Evolutionary conservation across 2,329 filamentous ascomycete genomes (phyloP).

Genomic region (Aspergillus pseudoglaucus): DNA sequence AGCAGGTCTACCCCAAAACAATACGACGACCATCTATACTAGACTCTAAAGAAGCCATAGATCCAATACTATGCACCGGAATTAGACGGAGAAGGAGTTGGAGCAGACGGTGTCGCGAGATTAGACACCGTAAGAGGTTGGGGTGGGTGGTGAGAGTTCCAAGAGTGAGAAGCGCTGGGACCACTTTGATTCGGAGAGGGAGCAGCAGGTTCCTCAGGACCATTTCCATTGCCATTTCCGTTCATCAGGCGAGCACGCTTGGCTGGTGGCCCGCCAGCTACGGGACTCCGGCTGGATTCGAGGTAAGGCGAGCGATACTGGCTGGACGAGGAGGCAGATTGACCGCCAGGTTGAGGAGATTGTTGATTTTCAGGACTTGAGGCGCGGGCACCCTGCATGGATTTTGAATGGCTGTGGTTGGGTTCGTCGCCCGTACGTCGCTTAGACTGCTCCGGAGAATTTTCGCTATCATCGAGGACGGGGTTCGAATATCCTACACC

Average conservation of each 20-base stretch:
- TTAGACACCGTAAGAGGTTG: conserved; percentile 16
- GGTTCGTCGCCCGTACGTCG: conserved; percentile 7
- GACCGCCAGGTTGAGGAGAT: conserved; percentile 11
- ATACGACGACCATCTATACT: too few species aligned
- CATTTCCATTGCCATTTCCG: conserved; percentile 10
- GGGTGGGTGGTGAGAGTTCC: conserved; percentile 5
- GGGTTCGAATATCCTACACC: conserved; percentile 23
- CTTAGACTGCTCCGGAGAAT: background rate
- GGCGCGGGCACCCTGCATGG: conserved; percentile 11
- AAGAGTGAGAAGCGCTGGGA: conserved; percentile 4
- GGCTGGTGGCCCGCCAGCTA: conserved; percentile 16
- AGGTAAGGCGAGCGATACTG: conserved; percentile 27
- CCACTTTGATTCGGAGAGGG: conserved; percentile 4
- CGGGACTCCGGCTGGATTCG: conserved; percentile 17
- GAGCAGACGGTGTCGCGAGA: conserved; percentile 17
- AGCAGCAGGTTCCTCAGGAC: background rate
- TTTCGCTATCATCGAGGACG: conserved; percentile 9
- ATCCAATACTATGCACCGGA: conserved; percentile 2
- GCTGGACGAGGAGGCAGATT: conserved; percentile 18
- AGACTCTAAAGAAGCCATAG: background rate
- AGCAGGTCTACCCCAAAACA: too few species aligned
- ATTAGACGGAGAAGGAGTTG: conserved; percentile 17
- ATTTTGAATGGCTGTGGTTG: conserved; percentile 3
- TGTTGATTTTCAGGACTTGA: conserved; percentile 23
- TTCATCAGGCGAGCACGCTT: conserved; percentile 35